Evolutionary conservation across 768 basidiomycete genomes (phyloP).

Genomic region (Trametes meyenii): DNA sequence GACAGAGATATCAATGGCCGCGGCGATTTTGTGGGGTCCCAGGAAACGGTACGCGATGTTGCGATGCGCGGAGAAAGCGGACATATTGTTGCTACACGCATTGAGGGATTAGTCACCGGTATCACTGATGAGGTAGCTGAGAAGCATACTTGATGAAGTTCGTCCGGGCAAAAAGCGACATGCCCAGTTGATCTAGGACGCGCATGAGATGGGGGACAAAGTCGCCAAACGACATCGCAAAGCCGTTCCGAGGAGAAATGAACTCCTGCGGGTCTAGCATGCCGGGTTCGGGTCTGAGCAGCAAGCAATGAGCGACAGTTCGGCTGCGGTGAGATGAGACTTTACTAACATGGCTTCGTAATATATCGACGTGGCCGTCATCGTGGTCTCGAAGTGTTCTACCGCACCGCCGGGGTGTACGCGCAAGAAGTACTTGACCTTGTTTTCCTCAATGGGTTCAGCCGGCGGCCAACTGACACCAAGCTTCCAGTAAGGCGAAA

Average conservation of each 20-base stretch:
- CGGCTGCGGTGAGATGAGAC: neutral
- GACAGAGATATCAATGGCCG: constrained; percentile 88
- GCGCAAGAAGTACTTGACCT: constrained; percentile 81
- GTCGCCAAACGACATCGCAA: constrained; percentile 80
- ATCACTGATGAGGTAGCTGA: neutral
- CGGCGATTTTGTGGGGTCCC: constrained; percentile 74
- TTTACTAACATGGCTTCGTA: constrained; percentile 79
- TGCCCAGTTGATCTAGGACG: constrained; percentile 83
- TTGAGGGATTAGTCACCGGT: constrained; percentile 5
- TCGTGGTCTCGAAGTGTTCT: constrained; percentile 84
- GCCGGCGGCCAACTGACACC: constrained; percentile 79
- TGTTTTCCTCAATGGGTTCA: constrained; percentile 58
- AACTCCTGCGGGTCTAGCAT: constrained; percentile 81
- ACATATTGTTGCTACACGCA: constrained; percentile 66
- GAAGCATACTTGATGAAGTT: constrained; percentile 73
- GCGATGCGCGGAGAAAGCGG: constrained; percentile 73
- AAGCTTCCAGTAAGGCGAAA: constrained; percentile 76
- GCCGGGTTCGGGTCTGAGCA: constrained; percentile 69
- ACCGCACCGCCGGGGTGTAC: constrained; percentile 85
- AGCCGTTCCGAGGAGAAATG: constrained; percentile 81
- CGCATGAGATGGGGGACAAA: constrained; percentile 81
- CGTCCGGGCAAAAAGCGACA: constrained; percentile 81
- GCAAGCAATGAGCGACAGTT: constrained; percentile 4
- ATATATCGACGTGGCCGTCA: constrained; percentile 78
- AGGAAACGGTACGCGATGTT: constrained; percentile 93